Base-by-base conservation (phyloP, 2,329 filamentous ascomycete species). In the Botrytis squamosa region DNA sequence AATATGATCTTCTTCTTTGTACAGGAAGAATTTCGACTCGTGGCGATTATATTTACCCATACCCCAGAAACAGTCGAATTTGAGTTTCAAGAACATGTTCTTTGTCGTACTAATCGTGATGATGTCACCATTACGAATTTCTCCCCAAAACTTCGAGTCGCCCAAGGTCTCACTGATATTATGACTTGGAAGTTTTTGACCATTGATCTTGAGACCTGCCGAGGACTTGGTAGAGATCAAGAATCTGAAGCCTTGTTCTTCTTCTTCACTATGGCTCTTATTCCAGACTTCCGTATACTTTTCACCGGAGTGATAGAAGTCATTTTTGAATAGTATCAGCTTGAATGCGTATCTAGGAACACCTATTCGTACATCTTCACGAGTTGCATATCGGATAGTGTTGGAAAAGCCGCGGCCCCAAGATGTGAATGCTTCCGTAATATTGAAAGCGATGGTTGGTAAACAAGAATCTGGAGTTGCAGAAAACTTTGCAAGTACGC, bases 341-440 rank as follows among this genome's bases (percentile, higher is more conserved):
- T 93, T 91, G 77, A 97, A 89, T 0, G 93, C 94, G 76, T 91
- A 91, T 80, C 95, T 95, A 1, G 95, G 93, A 52, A 98, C 89
- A 29, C 46, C 65, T 40, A 67, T 36, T 25, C 90, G 91, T 3
- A 85, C 87, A 77, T 98, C 93, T 38, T 84, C 83, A 44, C 82
- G 84, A 66, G 90, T 85, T 1, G 87, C 82, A 78, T 94, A 93
- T 3, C 90, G 85, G 44, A 90, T 83, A 0, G 92, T 95, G 78
- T 94, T 95, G 33, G 87, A 85, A 0, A 83, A 84, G 0, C 88
- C 88, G 40, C 95, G 90, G 44, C 95, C 95, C 90, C 94, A 98
- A 0, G 91, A 92, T 0, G 91, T 89, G 77, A 93, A 83, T 5
- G 90, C 89, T 59, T 89, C 87, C 18, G 89, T 89, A 22, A 98